Evolutionary conservation across 768 basidiomycete genomes (phyloP), one percentile per base, ranked within the genome.

Genomic region (Obba rivulosa): DNA sequence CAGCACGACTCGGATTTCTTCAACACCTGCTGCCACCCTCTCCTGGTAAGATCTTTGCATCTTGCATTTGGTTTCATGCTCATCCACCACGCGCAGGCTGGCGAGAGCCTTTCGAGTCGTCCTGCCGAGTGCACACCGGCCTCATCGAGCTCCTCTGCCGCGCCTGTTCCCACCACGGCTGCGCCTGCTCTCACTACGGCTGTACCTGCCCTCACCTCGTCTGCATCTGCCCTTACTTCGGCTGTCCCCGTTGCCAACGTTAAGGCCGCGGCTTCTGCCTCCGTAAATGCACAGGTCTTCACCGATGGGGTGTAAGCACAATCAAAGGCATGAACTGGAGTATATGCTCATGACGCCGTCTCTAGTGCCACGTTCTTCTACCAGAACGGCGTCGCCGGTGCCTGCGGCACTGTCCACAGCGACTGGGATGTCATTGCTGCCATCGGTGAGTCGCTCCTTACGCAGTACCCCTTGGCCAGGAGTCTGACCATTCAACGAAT

Each of bases 11-110:
- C 56, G 11, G 0, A 43, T 8, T 84, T 83, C 70, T 90, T 87
- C 64, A 70, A 79, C 46, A 48, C 59, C 23, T 91, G 90, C 62
- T 87, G 87, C 73, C 80, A 80, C 62, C 82, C 87, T 50, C 68
- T 87, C 51, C 69, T 82, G 59, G 82, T 83, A 61, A 35, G 74
- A 64, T 10, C 37, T 28, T 18, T 20, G 20, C 18, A 21, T 57
- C 34, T 34, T 53, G 44, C 11, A 40, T 7, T 13, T 31, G 28
- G 14, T 35, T 35, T 25, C 35, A 17, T 18, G 17, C 22, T 50
- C 25, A 45, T n/a, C n/a, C 23, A 23, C 31, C 14, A 44, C 54
- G 16, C 37, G n/a, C 41, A 83, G 81, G 71, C 72, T 10, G 75
- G 59, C 43, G 72, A 84, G 68, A 76, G 66, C 45, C 73, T 81